phyloP scores from a whole-genome alignment of 768 basidiomycete species.

The Gloeopeniophorella convolvens region DNA sequence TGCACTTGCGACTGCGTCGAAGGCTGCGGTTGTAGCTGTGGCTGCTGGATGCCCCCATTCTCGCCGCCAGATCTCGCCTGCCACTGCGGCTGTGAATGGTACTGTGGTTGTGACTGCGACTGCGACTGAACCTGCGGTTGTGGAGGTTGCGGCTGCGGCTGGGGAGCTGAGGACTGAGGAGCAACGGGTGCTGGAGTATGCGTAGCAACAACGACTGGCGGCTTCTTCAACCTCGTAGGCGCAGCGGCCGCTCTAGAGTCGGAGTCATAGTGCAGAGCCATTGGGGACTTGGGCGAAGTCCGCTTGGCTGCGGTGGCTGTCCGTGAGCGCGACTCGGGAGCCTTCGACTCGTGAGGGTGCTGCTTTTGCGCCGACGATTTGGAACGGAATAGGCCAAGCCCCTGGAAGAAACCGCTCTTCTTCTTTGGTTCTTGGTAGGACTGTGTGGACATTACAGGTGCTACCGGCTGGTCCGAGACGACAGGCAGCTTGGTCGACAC shows the following conservation, averaged over 20 bases:
- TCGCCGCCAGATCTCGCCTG: too few species aligned
- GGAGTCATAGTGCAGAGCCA: conserved; percentile 11
- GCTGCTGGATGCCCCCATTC: too few species aligned
- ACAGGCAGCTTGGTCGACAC: conserved; percentile 16
- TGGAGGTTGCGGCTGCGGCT: not conserved
- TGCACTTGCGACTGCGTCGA: too few species aligned
- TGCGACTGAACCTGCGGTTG: too few species aligned
- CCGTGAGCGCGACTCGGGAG: conserved; percentile 5
- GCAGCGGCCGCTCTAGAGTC: conserved; percentile 6
- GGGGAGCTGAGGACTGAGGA: not conserved
- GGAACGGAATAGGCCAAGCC: conserved; percentile 19
- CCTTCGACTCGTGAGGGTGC: not conserved
- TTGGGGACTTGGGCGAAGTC: not conserved
- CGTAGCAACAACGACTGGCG: not conserved
- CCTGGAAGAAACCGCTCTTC: conserved; percentile 18
- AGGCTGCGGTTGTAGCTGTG: too few species aligned
- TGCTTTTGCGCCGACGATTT: conserved; percentile 18
- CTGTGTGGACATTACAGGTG: conserved; percentile 15
- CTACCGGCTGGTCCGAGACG: conserved; percentile 12
- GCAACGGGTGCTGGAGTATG: not conserved
- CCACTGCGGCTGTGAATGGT: too few species aligned
- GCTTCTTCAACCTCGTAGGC: conserved; percentile 8
- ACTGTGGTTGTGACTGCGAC: too few species aligned
- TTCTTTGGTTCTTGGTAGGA: conserved; percentile 22
- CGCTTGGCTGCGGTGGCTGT: conserved; percentile 2